These are phyloP conservation scores for Suhomyces emberorum DNA, from an alignment of 805 yeast species.

Conservation along the genomic window DNA sequence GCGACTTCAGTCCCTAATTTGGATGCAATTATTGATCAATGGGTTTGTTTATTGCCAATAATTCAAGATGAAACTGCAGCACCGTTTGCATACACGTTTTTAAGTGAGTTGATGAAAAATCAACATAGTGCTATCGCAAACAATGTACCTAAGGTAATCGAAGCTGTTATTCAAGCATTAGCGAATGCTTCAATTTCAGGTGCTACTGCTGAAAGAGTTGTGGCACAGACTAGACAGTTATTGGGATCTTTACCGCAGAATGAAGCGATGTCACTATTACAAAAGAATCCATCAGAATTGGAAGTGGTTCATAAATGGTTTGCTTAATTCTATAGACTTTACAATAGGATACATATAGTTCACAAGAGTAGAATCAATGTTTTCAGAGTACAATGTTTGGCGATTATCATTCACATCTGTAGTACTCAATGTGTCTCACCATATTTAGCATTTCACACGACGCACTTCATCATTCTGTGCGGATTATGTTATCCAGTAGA, in stretches of 20 bases:
- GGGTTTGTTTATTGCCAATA: conserved; percentile 83
- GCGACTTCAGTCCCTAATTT: conserved; percentile 59
- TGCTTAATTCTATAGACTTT: conserved; percentile 15
- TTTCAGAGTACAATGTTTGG: too few species aligned
- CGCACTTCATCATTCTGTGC: too few species aligned
- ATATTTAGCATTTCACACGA: too few species aligned
- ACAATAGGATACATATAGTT: too few species aligned
- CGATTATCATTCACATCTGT: too few species aligned
- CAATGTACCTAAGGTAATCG: conserved; percentile 59
- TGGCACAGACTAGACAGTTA: conserved; percentile 59
- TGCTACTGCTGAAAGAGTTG: conserved; percentile 63
- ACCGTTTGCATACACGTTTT: conserved; percentile 72
- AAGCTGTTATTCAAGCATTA: conserved; percentile 70
- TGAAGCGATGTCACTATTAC: conserved; percentile 63
- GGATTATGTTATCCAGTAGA: too few species aligned
- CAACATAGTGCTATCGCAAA: conserved; percentile 46
- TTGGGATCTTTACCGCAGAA: conserved; percentile 64
- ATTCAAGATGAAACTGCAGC: conserved; percentile 87
- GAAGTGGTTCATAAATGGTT: conserved; percentile 62
- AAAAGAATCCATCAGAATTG: conserved; percentile 58
- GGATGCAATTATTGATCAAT: conserved; percentile 60
- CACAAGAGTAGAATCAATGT: too few species aligned
- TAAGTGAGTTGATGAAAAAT: conserved; percentile 43
- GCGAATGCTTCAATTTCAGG: conserved; percentile 66
- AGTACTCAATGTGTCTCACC: too few species aligned